phyloP scores from a whole-genome alignment of 2,329 filamentous ascomycete genomes.

The Aureobasidium lini region DNA sequence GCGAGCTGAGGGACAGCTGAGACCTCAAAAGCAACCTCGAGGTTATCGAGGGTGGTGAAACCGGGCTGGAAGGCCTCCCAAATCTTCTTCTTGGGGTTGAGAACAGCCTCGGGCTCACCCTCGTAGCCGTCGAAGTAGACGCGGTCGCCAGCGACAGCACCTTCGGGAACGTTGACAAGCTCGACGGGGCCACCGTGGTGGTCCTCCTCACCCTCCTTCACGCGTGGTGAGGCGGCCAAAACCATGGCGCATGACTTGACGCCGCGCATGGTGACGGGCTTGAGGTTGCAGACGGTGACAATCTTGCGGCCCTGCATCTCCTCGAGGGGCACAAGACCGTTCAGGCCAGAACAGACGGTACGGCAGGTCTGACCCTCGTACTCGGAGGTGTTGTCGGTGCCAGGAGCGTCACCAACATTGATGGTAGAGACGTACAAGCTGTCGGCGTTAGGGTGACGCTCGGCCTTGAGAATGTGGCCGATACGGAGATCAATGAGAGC shows the following conservation, averaged over 20 bases:
- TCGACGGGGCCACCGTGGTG: conserved; percentile 88
- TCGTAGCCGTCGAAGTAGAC: conserved; percentile 93
- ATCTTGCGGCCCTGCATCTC: conserved; percentile 97
- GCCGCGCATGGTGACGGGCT: conserved; percentile 98
- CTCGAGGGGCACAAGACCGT: conserved; percentile 82
- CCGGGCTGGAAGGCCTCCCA: conserved; percentile 97
- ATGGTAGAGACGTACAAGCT: conserved; percentile 94
- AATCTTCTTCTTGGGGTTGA: conserved; percentile 99
- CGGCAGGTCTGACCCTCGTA: conserved; percentile 86
- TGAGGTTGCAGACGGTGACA: conserved; percentile 92
- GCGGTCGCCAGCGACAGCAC: conserved; percentile 72
- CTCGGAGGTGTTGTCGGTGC: conserved; percentile 81
- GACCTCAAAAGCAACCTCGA: conserved; percentile 84
- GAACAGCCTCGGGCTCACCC: conserved; percentile 81
- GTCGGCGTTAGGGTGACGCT: conserved; percentile 94
- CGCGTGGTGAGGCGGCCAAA: conserved; percentile 78
- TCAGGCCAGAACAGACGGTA: conserved; percentile 94
- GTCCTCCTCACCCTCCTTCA: conserved; percentile 73
- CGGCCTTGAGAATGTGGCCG: conserved; percentile 92
- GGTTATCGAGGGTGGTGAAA: conserved; percentile 75
- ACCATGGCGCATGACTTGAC: conserved; percentile 82
- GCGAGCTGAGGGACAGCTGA: conserved; percentile 67
- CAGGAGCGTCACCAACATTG: conserved; percentile 80
- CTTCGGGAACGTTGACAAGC: conserved; percentile 75
- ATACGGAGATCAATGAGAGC: conserved; percentile 89